These are phyloP conservation scores for Discostella stelligera DNA, from an alignment of 352 stramenopile genomes.

Conservation along the genomic window DNA sequence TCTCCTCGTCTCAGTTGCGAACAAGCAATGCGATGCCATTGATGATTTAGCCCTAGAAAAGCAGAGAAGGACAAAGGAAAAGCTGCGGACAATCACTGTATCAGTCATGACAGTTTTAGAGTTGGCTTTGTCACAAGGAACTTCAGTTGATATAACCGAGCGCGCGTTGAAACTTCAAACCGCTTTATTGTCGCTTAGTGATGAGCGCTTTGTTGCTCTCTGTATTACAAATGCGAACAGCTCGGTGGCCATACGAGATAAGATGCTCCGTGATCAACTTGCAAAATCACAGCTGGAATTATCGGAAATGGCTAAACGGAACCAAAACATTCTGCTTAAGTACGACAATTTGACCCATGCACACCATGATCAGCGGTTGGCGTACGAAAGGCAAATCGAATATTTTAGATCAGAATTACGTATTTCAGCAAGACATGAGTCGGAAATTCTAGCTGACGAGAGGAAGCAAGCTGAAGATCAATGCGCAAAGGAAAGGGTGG, in stretches of 20 bases:
- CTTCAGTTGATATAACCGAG: slow-evolving; percentile 45
- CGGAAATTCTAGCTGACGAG: slow-evolving; percentile 44
- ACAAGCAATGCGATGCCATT: slow-evolving; percentile 9
- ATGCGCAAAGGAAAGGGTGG: slow-evolving; percentile 28
- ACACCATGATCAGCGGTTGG: slow-evolving; percentile 32
- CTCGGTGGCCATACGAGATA: slow-evolving; percentile 23
- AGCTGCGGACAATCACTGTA: not conserved
- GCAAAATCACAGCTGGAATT: slow-evolving; percentile 29
- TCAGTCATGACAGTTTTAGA: slow-evolving; percentile 19
- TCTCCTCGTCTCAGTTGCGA: slow-evolving; percentile 30
- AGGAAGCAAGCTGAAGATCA: slow-evolving; percentile 39
- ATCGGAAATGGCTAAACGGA: slow-evolving; percentile 19
- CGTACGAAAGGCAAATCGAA: slow-evolving; percentile 47
- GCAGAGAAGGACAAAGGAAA: slow-evolving; percentile 34
- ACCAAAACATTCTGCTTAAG: slow-evolving; percentile 21
- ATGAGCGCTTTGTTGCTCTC: slow-evolving; percentile 33
- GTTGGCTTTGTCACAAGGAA: slow-evolving; percentile 39
- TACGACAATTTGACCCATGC: slow-evolving; percentile 33
- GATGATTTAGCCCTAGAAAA: slow-evolving; percentile 1
- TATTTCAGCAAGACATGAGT: slow-evolving; percentile 24
- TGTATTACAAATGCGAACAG: slow-evolving; percentile 34
- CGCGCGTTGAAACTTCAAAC: slow-evolving; percentile 50
- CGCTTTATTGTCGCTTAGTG: slow-evolving; percentile 18
- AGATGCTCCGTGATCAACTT: slow-evolving; percentile 29
- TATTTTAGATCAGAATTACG: slow-evolving; percentile 36